A percentile compares a stretch with the other conserved stretches of the same genome.
Conservation (phyloP, 2,329 filamentous ascomycete species). For the Dactylellina haptotyla region DNA sequence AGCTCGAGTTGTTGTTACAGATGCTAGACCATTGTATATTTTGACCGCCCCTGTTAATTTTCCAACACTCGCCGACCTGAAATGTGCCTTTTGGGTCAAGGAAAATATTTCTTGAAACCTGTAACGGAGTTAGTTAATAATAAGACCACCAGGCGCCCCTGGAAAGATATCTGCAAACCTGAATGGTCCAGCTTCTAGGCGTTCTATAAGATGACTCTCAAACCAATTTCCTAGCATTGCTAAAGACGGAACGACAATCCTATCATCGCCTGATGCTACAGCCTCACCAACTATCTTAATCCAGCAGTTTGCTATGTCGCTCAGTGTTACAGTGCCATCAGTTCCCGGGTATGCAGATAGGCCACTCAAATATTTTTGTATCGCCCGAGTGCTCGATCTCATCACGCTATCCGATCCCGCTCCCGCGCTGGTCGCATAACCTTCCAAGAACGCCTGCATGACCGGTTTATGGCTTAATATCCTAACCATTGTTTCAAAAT, state of each 20-base stretch:
- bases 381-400: conserved; percentile 73
- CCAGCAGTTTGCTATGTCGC: conserved; percentile 60
- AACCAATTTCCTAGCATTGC: conserved; percentile 62
- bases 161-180: conserved; percentile 21
- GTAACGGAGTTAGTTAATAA: conserved; percentile 16
- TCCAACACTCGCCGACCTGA: conserved; percentile 81
- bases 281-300: conserved; percentile 56
- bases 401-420: conserved; percentile 81
- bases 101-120: conserved; percentile 73
- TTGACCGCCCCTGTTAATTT: conserved; percentile 83
- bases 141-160: conserved; percentile 1
- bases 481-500: conserved; percentile 69
- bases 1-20: conserved; percentile 62
- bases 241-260: conserved; percentile 77
- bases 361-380: conserved; percentile 66
- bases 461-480: conserved; percentile 63
- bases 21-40: conserved; percentile 77
- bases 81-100: conserved; percentile 79
- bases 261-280: conserved; percentile 67
- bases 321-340: conserved; percentile 62
- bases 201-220: conserved; percentile 68
- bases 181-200: conserved; percentile 58
- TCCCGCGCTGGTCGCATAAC: conserved; percentile 77
- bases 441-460: conserved; percentile 68
- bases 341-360: conserved; percentile 57